Evolutionary conservation across 306 rosid species (phyloP), one percentile per base, ranked within the genome.

Genomic region (Herpetospermum pedunculosum): DNA sequence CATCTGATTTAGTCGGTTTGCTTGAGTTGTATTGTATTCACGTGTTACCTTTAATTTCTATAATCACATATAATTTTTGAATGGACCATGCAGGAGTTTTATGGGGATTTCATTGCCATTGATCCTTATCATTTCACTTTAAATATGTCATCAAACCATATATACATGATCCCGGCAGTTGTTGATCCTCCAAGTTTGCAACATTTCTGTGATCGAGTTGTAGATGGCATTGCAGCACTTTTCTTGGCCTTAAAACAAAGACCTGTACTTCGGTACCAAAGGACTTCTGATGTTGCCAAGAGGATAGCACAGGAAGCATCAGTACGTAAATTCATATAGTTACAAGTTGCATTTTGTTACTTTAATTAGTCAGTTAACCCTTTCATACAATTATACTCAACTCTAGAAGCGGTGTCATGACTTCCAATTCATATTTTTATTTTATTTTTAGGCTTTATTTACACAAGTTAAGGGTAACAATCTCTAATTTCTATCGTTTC

Each of bases 81-180:
- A 76, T 43, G 81, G 52, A 76, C 79, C 80, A 72, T 81, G 85
- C 92, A 94, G 97, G 97, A 94, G 83, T 88, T 87, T 82, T 94
- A 94, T 78, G 92, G 85, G 6, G 98, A 93, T 79, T 94, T 89
- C 71, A 86, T 94, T 77, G 94, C 98, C 2, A 62, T 81, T 68
- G 98, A 91, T 89, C 91, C 92, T 35, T 91, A 83, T 81, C 98
- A 94, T 83, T 94, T 89, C 87, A 85, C 90, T 77, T 79, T 94
- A 81, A 88, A 94, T 60, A 67, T 94, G 63, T 84, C 89, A 54
- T 84, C 96, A 76, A 90, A 85, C 83, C 88, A 86, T 81, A 49
- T 80, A 35, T 91, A 94, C 77, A 94, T 94, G 92, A 94, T 94
- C 48, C 99, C 99, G 52, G 97, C 99, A 50, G 84, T 88, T 75